Percentiles rank a stretch among this genome's conserved stretches.
phyloP scores from a whole-genome alignment of 441 rosid species.

The Gossypium aridum region DNA sequence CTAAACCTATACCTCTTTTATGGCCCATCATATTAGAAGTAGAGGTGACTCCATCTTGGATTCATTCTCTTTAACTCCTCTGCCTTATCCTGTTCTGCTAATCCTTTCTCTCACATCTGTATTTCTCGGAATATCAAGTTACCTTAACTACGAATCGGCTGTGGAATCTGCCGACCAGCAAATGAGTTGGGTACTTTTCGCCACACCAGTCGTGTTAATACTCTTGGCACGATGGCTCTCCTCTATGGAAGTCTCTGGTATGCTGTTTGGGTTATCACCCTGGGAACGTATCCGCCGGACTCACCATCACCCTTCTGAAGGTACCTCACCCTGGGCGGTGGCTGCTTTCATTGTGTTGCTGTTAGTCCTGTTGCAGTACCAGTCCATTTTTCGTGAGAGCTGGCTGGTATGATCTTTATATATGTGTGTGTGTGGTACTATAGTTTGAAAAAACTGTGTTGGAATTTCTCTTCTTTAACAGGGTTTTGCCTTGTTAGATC shows the following conservation, averaged over 20 bases:
- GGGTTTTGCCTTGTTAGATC: background rate
- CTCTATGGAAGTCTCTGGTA: constrained; percentile 48
- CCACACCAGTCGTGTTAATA: constrained; percentile 47
- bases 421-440: background rate
- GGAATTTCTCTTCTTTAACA: background rate
- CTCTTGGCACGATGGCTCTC: constrained; percentile 61
- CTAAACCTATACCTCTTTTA: background rate
- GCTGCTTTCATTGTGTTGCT: constrained; percentile 70
- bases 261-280: constrained; percentile 35
- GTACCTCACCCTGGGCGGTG: constrained; percentile 87
- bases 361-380: constrained; percentile 64
- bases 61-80: constrained; percentile 54
- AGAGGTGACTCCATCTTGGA: constrained; percentile 52
- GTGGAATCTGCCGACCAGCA: constrained; percentile 49
- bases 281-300: constrained; percentile 39
- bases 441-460: background rate
- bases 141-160: constrained; percentile 49
- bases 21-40: constrained; percentile 35
- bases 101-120: constrained; percentile 48
- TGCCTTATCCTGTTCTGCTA: constrained; percentile 77
- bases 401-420: constrained; percentile 30
- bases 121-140: constrained; percentile 60
- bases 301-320: constrained; percentile 41
- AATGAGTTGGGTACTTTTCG: constrained; percentile 52
- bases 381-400: constrained; percentile 57